Evolutionary conservation across 345 rosid species (phyloP), one percentile per base, ranked within the genome.

Genomic region (Sisymbrium altissimum): DNA sequence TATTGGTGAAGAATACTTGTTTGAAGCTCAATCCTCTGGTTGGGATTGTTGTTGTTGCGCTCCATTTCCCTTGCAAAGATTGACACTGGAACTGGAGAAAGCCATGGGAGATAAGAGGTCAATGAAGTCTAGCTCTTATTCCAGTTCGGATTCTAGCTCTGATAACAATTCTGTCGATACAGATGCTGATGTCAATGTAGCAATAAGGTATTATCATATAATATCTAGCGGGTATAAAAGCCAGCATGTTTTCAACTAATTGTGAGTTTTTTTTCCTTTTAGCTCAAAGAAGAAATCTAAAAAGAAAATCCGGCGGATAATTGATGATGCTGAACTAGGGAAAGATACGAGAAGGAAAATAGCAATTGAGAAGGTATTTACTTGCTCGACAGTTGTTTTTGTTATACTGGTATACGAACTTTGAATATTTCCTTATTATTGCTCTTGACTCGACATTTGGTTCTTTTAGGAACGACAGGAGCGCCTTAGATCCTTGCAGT

Each of bases 301-400:
- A 73, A 96, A 86, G 92, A 88, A 83, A 80, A 92, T 96, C 61
- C 87, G 99, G 54, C 83, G 99, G 81, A 96, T 96, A 44, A 81
- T 96, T 70, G 99, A 96, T 78, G 99, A 96, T 82, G 83, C 97
- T 70, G 99, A 96, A 85, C 82, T 96, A 80, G 99, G 99, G 71
- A 97, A 92, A 78, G 97, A 92, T 66, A 96, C 99, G 13, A 89
- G 88, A 82, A 86, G 90, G 62, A 96, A 96, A 88, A 96, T 92
- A 69, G 99, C 99, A 64, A 89, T 96, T 30, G 99, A 96, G 84
- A 92, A 96, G 93, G 98, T 90, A 73, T 19, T 62, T 65, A 60
- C 67, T 45, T 25, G 45, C 52, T 66, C 8, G 12, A 61, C 68
- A 60, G 46, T 72, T 62, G 46, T 59, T 30, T 45, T 70, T 25